Base-by-base conservation (phyloP, 1,284 basidiomycete species). In the Singerocomus inundabilis region DNA sequence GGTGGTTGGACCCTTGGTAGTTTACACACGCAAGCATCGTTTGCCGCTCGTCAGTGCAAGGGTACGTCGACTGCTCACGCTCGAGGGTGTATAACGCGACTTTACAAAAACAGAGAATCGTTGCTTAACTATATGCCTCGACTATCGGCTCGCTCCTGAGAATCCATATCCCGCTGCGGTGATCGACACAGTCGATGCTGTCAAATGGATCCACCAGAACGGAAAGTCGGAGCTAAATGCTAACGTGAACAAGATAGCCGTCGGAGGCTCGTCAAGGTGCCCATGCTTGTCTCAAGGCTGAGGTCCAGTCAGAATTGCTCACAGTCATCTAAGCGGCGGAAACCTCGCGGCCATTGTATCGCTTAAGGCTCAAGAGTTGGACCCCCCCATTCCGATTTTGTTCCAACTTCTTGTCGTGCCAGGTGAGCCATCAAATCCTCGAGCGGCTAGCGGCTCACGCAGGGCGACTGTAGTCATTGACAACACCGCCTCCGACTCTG, bases 91-190 rank as follows among this genome's bases (percentile, higher is more conserved):
- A n/a, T n/a, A n/a, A 36, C 31, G 25, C 16, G 18, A 11, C 2
- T 10, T n/a, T n/a, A 34, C 16, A 34, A 37, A 34, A 34, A 34
- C 55, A 66, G 61, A 67, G 30, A 54, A 69, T n/a, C 52, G 57
- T 25, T 66, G 66, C 40, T 71, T 81, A 1, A 81, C 85, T 2
- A 70, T 87, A 8, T 81, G 82, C 5, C 83, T 90, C 18, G 82
- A 85, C 57, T 90, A 91, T 62, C 80, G 87, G 5, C 76, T 91
- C 8, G 86, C 83, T 0, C 89, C 89, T 0, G 88, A 92, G 59
- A 56, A 85, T 46, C 78, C 78, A 5, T 91, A 87, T 58, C 90
- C 89, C 2, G 80, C 82, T 1, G 87, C 87, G 0, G 80, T 88
- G 0, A 80, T 88, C 36, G 89, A 92, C 59, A 80, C 85, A 0